Conservation (phyloP, 306 rosid genomes). For the Betula pendula region DNA sequence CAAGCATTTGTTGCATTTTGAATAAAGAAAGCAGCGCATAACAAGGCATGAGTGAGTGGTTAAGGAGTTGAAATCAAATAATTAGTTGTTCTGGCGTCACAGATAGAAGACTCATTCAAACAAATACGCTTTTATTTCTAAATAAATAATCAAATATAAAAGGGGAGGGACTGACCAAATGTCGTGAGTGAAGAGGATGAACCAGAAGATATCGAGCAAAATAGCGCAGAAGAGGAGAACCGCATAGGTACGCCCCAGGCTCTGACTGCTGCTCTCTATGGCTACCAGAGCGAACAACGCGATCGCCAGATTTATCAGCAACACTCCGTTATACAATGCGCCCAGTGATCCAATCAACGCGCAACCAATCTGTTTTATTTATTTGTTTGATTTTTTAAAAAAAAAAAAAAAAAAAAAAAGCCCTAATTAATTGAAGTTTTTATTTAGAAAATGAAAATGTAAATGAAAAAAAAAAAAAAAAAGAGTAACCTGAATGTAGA, state of each 20-base stretch:
- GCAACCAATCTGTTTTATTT: constrained; percentile 66
- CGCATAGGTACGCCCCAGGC: constrained; percentile 93
- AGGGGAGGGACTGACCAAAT: constrained; percentile 58
- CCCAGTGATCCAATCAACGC: constrained; percentile 91
- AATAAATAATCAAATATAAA: background rate
- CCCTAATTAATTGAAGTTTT: background rate
- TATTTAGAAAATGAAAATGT: background rate
- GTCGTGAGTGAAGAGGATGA: constrained; percentile 67
- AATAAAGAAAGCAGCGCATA: background rate
- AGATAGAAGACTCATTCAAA: background rate
- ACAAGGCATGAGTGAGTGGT: background rate
- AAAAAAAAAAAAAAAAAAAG: background rate
- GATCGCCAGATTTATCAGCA: constrained; percentile 70
- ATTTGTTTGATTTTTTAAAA: background rate
- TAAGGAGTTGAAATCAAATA: background rate
- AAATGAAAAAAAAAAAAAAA: too few relatives aligned
- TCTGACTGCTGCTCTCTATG: constrained; percentile 94
- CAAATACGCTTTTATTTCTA: background rate
- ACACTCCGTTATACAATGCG: constrained; percentile 83
- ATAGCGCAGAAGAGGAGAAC: constrained; percentile 75
- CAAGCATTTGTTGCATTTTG: background rate
- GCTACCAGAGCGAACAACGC: constrained; percentile 93
- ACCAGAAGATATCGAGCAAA: constrained; percentile 77
- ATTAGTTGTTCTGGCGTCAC: background rate
- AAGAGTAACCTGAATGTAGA: constrained; percentile 76